Base-by-base conservation (phyloP, 73 alveolate species). In the Paramecium caudatum region DNA sequence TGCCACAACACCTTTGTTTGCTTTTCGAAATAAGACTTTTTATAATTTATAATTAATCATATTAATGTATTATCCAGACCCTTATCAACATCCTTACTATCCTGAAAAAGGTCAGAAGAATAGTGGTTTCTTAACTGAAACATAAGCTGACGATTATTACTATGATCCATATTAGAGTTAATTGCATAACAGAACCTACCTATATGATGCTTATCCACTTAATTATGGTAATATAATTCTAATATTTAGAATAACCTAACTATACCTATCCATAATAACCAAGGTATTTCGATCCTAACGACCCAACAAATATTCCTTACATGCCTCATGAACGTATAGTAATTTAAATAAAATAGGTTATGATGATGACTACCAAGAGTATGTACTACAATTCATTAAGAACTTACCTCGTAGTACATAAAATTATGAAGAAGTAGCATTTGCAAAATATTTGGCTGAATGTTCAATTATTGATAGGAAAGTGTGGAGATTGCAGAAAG, bases 371-470 rank as follows among this genome's bases (percentile, higher is more conserved):
- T 74, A 74, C 32, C 25, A 74, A 17, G 88, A 74, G 19, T 74
- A 74, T 45, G 65, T 74, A 8, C 4, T 74, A 43, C 21, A 74
- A 46, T 74, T 37, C 21, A 74, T 74, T 2, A 74, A 46, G 32
- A 39, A 39, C 21, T 21, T 74, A 27, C 39, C 43, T 15, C 16
- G 47, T 19, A 19, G 25, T 36, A 74, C 88, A 21, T 23, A 19
- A 12, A 37, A 74, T 74, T 43, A 34, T 39, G 88, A 74, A 8
- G 88, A 74, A 45, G 47, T 74, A 3, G 88, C 69, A 2, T 74
- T 74, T 74, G 88, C 88, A 74, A 74, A 74, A 43, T 74, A 74
- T 45, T 10, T 74, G 3, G 65, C 69, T 74, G 88, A 74, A 74
- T 74, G 88, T 23, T 74, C 88, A 19, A 74, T 74, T n/a, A 41